These are phyloP conservation scores for Artomyces pyxidatus DNA, from an alignment of 768 basidiomycete species.

Conservation along the genomic window DNA sequence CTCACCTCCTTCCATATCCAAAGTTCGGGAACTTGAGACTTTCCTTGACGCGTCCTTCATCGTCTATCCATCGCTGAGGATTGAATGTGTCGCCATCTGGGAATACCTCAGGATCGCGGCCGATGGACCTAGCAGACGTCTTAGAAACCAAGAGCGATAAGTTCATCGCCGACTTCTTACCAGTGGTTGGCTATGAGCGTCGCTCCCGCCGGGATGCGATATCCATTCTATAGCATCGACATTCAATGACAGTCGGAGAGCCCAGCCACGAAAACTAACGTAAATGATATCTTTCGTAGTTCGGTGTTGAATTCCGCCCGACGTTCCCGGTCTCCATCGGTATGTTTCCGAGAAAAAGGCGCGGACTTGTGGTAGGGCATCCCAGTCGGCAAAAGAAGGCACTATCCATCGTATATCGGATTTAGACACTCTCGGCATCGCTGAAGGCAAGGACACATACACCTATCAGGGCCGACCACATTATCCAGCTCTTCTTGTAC, in stretches of 20 bases:
- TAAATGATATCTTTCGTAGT: conserved; percentile 58
- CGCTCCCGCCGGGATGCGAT: conserved; percentile 33
- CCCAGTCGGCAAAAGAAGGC: conserved; percentile 33
- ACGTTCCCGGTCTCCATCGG: conserved; percentile 34
- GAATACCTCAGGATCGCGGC: conserved; percentile 25
- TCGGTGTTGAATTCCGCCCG: conserved; percentile 36
- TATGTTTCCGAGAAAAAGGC: conserved; percentile 35
- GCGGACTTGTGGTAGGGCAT: conserved; percentile 28
- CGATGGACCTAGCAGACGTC: conserved; percentile 21
- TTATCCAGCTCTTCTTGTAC: conserved; percentile 31
- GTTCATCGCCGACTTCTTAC: too few species aligned
- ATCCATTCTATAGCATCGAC: conserved; percentile 21
- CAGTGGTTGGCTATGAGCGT: conserved; percentile 32
- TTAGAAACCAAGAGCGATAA: neutral
- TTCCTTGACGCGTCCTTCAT: conserved; percentile 20
- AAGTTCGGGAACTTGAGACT: conserved; percentile 25
- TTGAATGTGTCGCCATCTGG: conserved; percentile 26
- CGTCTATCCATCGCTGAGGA: conserved; percentile 26
- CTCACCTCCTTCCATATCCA: conserved; percentile 30
- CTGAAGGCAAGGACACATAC: conserved; percentile 19
- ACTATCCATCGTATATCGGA: conserved; percentile 17
- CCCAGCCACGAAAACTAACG: too few species aligned
- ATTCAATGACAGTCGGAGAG: too few species aligned
- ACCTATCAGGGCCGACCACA: conserved; percentile 27
- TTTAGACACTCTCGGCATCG: neutral